phyloP scores from a whole-genome alignment of 1,139 yeast genomes.

The Yamadazyma taylorii region DNA sequence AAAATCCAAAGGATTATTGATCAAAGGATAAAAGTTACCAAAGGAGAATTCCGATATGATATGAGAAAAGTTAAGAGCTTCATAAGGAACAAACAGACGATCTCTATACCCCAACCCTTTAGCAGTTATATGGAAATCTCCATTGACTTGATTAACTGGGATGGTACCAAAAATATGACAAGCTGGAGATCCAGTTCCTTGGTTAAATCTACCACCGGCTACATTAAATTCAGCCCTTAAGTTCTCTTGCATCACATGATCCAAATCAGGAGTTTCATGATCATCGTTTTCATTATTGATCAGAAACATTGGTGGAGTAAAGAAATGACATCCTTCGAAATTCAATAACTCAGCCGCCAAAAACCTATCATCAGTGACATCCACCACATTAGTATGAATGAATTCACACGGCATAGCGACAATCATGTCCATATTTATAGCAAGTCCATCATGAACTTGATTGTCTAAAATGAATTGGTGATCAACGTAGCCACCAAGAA shows the following conservation, averaged over 20 bases:
- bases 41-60: conserved; percentile 83
- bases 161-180: conserved; percentile 88
- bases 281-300: conserved; percentile 46
- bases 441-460: conserved; percentile 57
- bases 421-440: conserved; percentile 74
- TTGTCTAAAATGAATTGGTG: conserved; percentile 77
- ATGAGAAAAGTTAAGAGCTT: conserved; percentile 75
- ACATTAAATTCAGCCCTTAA: conserved; percentile 60
- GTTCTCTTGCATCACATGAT: conserved; percentile 63
- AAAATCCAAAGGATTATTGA: conserved; percentile 82
- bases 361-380: conserved; percentile 72
- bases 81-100: conserved; percentile 44
- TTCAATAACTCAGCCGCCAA: conserved; percentile 74
- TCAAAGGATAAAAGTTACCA: conserved; percentile 85
- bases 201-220: conserved; percentile 38
- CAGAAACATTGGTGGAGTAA: conserved; percentile 48
- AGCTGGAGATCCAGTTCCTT: conserved; percentile 65
- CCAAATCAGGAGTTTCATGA: conserved; percentile 64
- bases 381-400: conserved; percentile 74
- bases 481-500: conserved; percentile 78
- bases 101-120: conserved; percentile 63
- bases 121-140: conserved; percentile 83
- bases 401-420: conserved; percentile 84
- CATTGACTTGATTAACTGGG: conserved; percentile 83
- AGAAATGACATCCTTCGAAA: conserved; percentile 61